Percentiles rank a stretch among this genome's conserved stretches.
These are phyloP conservation scores for Periconia macrospinosa DNA, from an alignment of 2,329 filamentous ascomycete genomes.

Conservation along the genomic window DNA sequence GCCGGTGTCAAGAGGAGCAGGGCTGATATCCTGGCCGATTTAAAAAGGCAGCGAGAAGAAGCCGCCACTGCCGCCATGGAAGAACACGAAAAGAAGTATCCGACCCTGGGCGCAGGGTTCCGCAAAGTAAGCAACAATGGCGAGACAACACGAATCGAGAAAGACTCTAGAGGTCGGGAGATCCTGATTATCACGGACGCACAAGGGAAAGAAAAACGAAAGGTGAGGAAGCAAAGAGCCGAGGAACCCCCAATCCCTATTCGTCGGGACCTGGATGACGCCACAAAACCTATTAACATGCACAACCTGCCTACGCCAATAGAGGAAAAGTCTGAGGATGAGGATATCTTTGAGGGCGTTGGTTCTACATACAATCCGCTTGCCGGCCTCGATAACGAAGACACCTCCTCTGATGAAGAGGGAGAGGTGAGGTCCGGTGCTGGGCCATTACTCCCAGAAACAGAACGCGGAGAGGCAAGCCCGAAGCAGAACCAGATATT, in stretches of 20 bases:
- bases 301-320: constrained; percentile 37
- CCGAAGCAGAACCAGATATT: neutral
- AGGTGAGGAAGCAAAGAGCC: constrained; percentile 57
- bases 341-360: constrained; percentile 65
- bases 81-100: constrained; percentile 42
- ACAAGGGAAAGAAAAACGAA: constrained; percentile 64
- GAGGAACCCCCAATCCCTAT: constrained; percentile 38
- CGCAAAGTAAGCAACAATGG: constrained; percentile 54
- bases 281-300: constrained; percentile 48
- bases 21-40: constrained; percentile 61
- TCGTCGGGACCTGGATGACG: constrained; percentile 48
- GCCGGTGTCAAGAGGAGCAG: constrained; percentile 57
- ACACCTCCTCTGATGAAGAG: constrained; percentile 48
- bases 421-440: constrained; percentile 13
- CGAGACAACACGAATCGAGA: constrained; percentile 58
- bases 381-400: constrained; percentile 54
- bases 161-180: constrained; percentile 58
- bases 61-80: constrained; percentile 47
- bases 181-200: constrained; percentile 62
- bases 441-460: constrained; percentile 1
- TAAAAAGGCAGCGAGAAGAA: constrained; percentile 58
- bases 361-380: constrained; percentile 64
- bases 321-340: constrained; percentile 50
- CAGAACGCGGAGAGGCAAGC: constrained; percentile 5
- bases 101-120: constrained; percentile 58